Evolutionary conservation across 2,329 filamentous ascomycete species (phyloP), one percentile per base, ranked within the genome.

Genomic region (Neonectria punicea): DNA sequence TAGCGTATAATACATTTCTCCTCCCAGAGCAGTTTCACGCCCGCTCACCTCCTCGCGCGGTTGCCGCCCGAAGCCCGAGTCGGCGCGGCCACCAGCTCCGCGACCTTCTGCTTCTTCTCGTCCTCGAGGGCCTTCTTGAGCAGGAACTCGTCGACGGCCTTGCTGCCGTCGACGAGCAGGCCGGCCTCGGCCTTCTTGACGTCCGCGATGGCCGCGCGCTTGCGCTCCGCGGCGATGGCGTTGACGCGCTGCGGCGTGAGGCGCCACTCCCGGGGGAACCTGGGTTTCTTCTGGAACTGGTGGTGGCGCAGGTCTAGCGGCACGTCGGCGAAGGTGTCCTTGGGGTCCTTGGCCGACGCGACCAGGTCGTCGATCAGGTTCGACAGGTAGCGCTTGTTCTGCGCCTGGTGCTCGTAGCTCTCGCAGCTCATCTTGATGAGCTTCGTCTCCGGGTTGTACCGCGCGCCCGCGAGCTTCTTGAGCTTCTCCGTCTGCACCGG

Each of bases 321-420:
- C 32, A 99, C 82, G 77, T 99, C 96, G 70, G 90, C 90, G 74
- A 98, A 98, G 11, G 87, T 92, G 72, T 99, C 95, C 41, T 82
- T 87, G 25, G 86, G 84, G 76, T 97, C 91, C 84, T 90, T 92
- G 63, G 94, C 93, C 76, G 93, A 90, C 7, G 82, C 83, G 64
- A 99, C 82, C 70, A 99, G 82, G 54, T 85, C 87, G 68, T 91
- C 85, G 54, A 98, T 87, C 53, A 93, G 80, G 73, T 97, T 93
- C 58, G 89, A 91, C 22, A 99, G 85, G 78, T 96, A 96, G n/a
- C 93, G 90, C 86, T 98, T 99, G 84, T 99, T 99, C 83, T 98
- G 94, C 18, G 94, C 93, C 76, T 93, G 92, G 60, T 94, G 92
- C 76, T 93, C 89, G 79, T 92, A 97, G 77, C 90, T 90, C 80